These are phyloP conservation scores for Hymenoscyphus scutula DNA, from an alignment of 2,329 filamentous ascomycete genomes.

Conservation along the genomic window DNA sequence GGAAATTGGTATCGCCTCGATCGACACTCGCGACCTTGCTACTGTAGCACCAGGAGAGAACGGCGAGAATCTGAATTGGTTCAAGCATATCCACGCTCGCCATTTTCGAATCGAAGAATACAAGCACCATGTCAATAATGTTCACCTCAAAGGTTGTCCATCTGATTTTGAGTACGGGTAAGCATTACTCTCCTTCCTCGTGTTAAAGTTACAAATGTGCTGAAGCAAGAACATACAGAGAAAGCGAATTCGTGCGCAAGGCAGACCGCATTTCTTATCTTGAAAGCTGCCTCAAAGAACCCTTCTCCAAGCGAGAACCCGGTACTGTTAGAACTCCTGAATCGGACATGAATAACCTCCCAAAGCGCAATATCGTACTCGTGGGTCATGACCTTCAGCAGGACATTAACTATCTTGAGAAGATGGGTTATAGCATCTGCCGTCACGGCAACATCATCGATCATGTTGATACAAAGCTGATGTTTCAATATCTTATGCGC, in stretches of 20 bases:
- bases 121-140: conserved; percentile 59
- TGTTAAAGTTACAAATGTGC: neutral
- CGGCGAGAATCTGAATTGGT: conserved; percentile 61
- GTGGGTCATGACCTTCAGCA: conserved; percentile 71
- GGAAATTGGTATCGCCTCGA: conserved; percentile 78
- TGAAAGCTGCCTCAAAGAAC: conserved; percentile 54
- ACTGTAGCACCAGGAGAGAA: conserved; percentile 56
- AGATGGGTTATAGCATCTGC: conserved; percentile 61
- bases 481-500: conserved; percentile 64
- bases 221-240: conserved; percentile 32
- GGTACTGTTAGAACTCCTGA: neutral
- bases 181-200: conserved; percentile 26
- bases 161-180: conserved; percentile 74
- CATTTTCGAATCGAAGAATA: conserved; percentile 79
- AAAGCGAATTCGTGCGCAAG: conserved; percentile 53
- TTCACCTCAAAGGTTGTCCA: conserved; percentile 70
- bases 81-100: conserved; percentile 60
- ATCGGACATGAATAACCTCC: conserved; percentile 3
- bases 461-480: conserved; percentile 67
- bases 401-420: conserved; percentile 67
- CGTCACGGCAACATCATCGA: conserved; percentile 57
- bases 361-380: conserved; percentile 62
- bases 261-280: conserved; percentile 46
- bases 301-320: conserved; percentile 43
- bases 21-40: conserved; percentile 65